Percentiles rank a stretch among this genome's conserved stretches.
Conservation (phyloP, 1,284 basidiomycete species). For the Ceraceosorus guamensis region DNA sequence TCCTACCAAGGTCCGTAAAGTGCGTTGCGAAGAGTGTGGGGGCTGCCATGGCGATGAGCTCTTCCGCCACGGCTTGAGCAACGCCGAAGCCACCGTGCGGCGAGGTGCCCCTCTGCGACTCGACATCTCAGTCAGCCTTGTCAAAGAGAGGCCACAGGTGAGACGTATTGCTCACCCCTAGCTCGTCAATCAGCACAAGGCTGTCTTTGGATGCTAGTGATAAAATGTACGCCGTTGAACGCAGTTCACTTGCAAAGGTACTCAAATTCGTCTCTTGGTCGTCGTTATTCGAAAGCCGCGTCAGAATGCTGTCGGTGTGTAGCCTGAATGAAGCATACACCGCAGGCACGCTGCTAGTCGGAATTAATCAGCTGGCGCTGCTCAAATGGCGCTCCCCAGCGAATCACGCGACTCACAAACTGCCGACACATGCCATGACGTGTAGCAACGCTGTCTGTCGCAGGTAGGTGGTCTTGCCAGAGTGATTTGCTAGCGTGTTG, state of each 20-base stretch:
- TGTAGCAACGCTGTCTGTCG: constrained; percentile 74
- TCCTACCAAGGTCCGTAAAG: constrained; percentile 40
- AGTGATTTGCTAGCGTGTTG: constrained; percentile 19
- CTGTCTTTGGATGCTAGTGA: constrained; percentile 55
- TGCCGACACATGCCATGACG: constrained; percentile 73
- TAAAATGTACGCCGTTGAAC: constrained; percentile 52
- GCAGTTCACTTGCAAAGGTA: constrained; percentile 33
- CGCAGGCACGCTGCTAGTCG: constrained; percentile 60
- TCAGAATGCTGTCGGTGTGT: constrained; percentile 64
- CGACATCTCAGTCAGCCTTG: not conserved
- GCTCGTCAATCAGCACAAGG: constrained; percentile 80
- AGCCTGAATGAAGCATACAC: constrained; percentile 66
- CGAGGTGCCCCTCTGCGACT: constrained; percentile 62
- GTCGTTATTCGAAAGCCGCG: constrained; percentile 83
- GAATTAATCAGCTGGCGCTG: not conserved
- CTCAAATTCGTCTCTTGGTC: constrained; percentile 52
- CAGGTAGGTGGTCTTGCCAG: constrained; percentile 83
- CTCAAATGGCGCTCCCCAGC: not conserved
- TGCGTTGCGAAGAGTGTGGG: constrained; percentile 86
- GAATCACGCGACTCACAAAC: constrained; percentile 54
- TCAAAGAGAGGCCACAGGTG: not conserved
- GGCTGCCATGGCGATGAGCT: constrained; percentile 62
- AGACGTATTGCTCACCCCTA: constrained; percentile 53
- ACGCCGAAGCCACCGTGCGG: constrained; percentile 79
- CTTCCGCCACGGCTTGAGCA: constrained; percentile 84